Conservation (phyloP, 208 protist genomes). For the Paratrypanosoma confusum region DNA sequence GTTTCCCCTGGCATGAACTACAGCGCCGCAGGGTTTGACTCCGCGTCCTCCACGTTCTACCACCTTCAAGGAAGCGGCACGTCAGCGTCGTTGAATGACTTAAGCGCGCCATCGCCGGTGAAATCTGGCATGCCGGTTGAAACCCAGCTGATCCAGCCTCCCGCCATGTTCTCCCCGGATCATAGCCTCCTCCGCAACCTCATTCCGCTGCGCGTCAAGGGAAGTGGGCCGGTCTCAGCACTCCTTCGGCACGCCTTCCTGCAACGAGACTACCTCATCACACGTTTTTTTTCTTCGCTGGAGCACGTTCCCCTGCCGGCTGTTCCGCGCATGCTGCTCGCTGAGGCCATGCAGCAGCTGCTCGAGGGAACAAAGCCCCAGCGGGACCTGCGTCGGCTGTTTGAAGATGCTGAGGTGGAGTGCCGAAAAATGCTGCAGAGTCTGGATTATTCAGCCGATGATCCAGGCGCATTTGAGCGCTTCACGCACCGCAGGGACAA, state of each 20-base stretch:
- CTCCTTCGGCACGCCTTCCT: conserved; percentile 68
- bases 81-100: no score
- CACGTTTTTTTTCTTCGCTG: conserved; percentile 35
- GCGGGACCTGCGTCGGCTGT: conserved; percentile 62
- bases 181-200: conserved; percentile 60
- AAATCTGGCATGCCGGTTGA: no score
- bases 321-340: conserved; percentile 68
- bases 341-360: conserved; percentile 69
- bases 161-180: no score
- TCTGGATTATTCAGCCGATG: conserved; percentile 6
- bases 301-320: conserved; percentile 62
- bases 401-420: conserved; percentile 61
- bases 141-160: no score
- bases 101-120: no score
- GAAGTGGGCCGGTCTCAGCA: conserved; percentile 29
- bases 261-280: conserved; percentile 48
- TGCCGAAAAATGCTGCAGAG: conserved; percentile 38
- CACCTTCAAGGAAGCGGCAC: no score
- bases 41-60: no score
- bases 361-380: conserved; percentile 53
- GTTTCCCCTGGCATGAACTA: no score
- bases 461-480: conserved; percentile 7
- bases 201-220: conserved; percentile 58
- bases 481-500: background rate
- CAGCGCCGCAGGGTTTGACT: no score